A percentile compares a stretch with the other conserved stretches of the same genome.
Conservation (phyloP, 2,329 filamentous ascomycete genomes). For the Aspergillus novofumigatus region DNA sequence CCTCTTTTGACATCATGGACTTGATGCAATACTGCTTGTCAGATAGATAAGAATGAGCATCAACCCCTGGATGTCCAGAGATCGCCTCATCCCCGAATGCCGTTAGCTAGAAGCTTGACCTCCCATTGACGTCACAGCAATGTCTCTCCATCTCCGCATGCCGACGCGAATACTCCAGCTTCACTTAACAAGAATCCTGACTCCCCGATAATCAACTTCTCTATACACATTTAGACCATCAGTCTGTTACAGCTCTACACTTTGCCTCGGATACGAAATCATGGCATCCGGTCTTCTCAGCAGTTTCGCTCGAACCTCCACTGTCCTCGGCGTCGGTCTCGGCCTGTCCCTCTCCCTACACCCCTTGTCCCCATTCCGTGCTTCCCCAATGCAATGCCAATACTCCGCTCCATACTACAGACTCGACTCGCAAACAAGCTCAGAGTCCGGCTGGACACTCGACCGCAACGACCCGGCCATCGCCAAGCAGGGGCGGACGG, state of each 20-base stretch:
- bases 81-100: too few species aligned
- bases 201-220: conserved; percentile 6
- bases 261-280: neutral
- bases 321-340: conserved; percentile 33
- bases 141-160: neutral
- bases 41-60: neutral
- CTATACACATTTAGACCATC: neutral
- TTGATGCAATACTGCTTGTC: neutral
- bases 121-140: conserved; percentile 12
- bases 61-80: neutral
- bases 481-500: conserved; percentile 24
- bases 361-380: conserved; percentile 32
- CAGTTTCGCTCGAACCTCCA: conserved; percentile 16
- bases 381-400: conserved; percentile 35
- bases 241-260: neutral
- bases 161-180: neutral
- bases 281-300: conserved; percentile 27
- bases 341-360: conserved; percentile 31
- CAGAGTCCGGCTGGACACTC: conserved; percentile 25
- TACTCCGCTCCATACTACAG: conserved; percentile 26
- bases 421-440: conserved; percentile 12
- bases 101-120: conserved; percentile 2
- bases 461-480: conserved; percentile 17
- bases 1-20: neutral
- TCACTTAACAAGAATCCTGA: neutral